Conservation (phyloP, 495 filamentous ascomycete species). For the Astrothelium subdiscretum region DNA sequence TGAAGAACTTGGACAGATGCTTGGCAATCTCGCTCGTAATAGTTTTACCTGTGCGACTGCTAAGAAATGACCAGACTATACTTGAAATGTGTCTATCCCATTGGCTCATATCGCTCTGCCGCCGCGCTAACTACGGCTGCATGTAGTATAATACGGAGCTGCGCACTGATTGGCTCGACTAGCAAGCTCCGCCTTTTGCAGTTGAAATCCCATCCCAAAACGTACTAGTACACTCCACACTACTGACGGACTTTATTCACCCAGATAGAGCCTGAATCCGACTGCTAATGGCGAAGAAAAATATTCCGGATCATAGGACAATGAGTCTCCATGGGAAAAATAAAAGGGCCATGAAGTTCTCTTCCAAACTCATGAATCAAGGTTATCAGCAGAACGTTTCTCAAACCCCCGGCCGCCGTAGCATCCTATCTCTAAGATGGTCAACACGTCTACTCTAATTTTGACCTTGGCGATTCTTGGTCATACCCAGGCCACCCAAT, state of each 20-base stretch:
- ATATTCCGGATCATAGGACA: not conserved
- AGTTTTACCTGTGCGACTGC: too few species aligned
- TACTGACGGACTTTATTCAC: not conserved
- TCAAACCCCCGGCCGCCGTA: not conserved
- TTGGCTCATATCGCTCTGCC: too few species aligned
- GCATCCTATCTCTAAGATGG: not conserved
- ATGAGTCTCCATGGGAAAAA: not conserved
- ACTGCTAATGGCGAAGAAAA: not conserved
- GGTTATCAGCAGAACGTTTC: not conserved
- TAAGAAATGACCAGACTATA: too few species aligned
- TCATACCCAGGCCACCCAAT: slow-evolving; percentile 5
- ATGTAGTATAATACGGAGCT: not conserved
- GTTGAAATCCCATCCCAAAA: not conserved
- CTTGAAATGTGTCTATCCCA: too few species aligned
- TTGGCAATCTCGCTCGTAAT: too few species aligned
- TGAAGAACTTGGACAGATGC: too few species aligned
- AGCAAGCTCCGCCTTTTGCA: not conserved
- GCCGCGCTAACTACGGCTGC: too few species aligned
- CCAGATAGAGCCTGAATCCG: not conserved
- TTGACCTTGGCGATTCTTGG: not conserved
- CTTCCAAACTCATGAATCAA: not conserved
- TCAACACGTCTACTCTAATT: not conserved
- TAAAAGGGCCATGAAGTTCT: not conserved
- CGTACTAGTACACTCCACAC: not conserved
- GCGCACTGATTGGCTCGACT: not conserved